Evolutionary conservation across 345 rosid species (phyloP).

Genomic region (Gossypium arboreum): DNA sequence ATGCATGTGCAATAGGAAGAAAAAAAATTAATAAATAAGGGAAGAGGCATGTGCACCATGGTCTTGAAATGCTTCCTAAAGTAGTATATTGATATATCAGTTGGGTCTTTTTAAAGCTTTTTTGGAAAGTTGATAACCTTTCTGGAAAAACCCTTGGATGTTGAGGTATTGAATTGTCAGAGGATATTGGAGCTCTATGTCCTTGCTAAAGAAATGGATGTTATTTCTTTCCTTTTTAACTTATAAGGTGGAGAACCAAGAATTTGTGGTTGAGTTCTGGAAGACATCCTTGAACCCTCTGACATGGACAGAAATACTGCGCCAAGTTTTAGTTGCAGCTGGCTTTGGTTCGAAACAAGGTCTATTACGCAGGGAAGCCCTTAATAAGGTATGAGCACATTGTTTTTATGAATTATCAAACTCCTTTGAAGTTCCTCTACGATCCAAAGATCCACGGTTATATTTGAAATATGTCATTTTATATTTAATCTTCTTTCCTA

Average conservation of each 20-base stretch:
- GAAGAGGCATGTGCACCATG: not conserved
- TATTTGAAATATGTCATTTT: not conserved
- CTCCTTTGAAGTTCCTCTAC: not conserved
- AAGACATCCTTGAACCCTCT: conserved; percentile 78
- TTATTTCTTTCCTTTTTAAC: conserved; percentile 18
- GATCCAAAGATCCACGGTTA: not conserved
- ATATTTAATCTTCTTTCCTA: conserved; percentile 13
- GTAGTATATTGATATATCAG: not conserved
- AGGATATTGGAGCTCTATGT: not conserved
- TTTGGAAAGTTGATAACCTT: not conserved
- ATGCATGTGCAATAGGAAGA: not conserved
- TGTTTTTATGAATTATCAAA: not conserved
- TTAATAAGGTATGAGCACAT: conserved; percentile 54
- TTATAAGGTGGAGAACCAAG: conserved; percentile 70
- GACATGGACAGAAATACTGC: conserved; percentile 87
- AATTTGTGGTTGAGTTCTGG: conserved; percentile 66
- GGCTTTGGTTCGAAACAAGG: conserved; percentile 80
- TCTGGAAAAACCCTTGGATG: not conserved
- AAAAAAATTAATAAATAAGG: not conserved
- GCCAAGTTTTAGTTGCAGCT: conserved; percentile 81
- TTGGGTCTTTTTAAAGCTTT: not conserved
- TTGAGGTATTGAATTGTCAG: conserved; percentile 1
- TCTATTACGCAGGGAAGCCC: conserved; percentile 42
- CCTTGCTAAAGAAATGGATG: not conserved
- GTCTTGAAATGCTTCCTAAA: not conserved